Evolutionary conservation across 1,284 basidiomycete genomes (phyloP), one percentile per base, ranked within the genome.

Genomic region (Butyriboletus appendiculatus): DNA sequence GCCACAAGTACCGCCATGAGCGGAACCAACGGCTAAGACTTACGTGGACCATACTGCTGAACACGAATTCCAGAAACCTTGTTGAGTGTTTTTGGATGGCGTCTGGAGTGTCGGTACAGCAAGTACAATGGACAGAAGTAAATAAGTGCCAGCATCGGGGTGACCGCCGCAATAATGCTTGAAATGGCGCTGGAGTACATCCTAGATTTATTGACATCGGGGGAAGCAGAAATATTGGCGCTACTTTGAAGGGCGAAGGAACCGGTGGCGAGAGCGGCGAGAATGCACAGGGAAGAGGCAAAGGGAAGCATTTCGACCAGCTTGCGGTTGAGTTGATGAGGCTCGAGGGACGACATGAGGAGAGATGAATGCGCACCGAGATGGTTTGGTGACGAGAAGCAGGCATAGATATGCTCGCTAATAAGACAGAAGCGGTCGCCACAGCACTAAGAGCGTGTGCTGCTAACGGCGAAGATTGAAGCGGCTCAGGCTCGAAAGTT

Each of bases 1-100:
- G 58, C 66, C 56, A 61, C 60, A 54, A 62, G 62, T 35, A 43
- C 45, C 33, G 24, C 40, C 45, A 45, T 34, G n/a, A 37, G 16
- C 16, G 15, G 30, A 26, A 40, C 50, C 24, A 33, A 34, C 22
- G 38, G 35, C 35, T 16, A 40, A 24, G n/a, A 70, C 77, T 57
- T 62, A 81, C 82, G 63, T 52, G 82, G 81, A 3, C 77, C 78
- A 57, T 78, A 82, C 50, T 73, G 73, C 58, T 78, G 77, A 28
- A 79, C 60, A 35, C 66, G 66, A 32, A 75, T 61, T 4, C 80
- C 77, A 45, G 76, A 76, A 14, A 70, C 60, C 62, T 81, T 82
- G 57, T 81, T 81, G 46, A 82, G 59, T 1, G 76, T 73, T 39
- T 74, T 73, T 28, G 78, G 78, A 50, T 80, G 72, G 34, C 68